Base-by-base conservation (phyloP, 2,329 filamentous ascomycete species). In the Pseudogymnoascus sp. region DNA sequence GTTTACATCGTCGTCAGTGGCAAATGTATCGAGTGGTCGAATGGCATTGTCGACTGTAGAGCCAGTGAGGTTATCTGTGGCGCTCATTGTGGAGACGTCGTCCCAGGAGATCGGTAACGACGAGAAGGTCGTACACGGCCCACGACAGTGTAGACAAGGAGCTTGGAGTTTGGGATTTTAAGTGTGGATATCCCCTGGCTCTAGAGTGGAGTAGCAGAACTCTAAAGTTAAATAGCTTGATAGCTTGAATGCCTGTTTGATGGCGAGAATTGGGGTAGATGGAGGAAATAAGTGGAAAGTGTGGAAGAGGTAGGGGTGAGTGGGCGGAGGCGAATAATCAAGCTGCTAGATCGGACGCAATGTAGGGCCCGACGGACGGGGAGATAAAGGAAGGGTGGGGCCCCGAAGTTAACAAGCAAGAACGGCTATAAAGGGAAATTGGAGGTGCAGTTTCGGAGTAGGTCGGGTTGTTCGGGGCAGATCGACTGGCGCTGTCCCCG, bases 51-150 rank as follows among this genome's bases (percentile, higher is more conserved):
- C 46, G n/a, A 31, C 46, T 6, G 46, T 5, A 31, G 46, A 56
- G n/a, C 7, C 46, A n/a, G 46, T 12, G 26, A 56, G 4, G 26
- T 56, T 31, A 8, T 31, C 46, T 56, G 26, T 56, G 46, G 8
- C 46, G 46, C 46, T 19, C 46, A 56, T 56, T 56, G 46, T 56
- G 46, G 46, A 56, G 46, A 56, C 26, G 46, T 56, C 46, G 46
- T 56, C 46, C 46, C 46, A 56, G 26, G 46, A 56, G n/a, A 56
- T 56, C n/a, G 26, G 46, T 56, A 56, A 16, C 46, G 46, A 56
- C 6, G 46, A 16, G 22, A 19, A 10, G 26, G 46, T 33, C 26
- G 46, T 31, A 56, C 46, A 33, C 26, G 46, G 26, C 46, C 26
- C 26, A 31, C 26, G 46, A 56, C 26, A 53, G 26, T 14, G 46